Conservation (phyloP, 2,329 filamentous ascomycete species). For the Daldinia sp. region DNA sequence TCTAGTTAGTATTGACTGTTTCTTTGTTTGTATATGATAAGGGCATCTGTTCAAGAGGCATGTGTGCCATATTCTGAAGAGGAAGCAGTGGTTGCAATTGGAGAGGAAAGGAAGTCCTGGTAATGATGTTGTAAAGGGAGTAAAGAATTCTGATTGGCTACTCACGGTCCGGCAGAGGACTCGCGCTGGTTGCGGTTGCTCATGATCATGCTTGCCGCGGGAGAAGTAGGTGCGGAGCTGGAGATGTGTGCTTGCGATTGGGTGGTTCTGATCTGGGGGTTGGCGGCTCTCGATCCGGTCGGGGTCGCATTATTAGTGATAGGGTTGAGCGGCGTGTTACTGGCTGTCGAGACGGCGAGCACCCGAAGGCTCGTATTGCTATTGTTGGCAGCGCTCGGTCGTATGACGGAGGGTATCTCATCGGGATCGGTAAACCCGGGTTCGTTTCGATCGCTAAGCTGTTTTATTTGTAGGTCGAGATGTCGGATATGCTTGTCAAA, state of each 20-base stretch:
- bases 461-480: conserved; percentile 73
- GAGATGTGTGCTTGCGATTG: conserved; percentile 64
- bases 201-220: conserved; percentile 70
- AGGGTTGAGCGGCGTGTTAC: conserved; percentile 53
- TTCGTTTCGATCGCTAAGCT: conserved; percentile 70
- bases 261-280: conserved; percentile 62
- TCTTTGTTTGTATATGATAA: conserved; percentile 16
- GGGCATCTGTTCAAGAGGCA: neutral
- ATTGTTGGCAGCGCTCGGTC: conserved; percentile 67
- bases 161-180: conserved; percentile 66
- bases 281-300: conserved; percentile 57
- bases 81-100: conserved; percentile 6
- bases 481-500: conserved; percentile 73
- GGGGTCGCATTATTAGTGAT: conserved; percentile 58
- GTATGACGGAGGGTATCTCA: conserved; percentile 72
- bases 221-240: conserved; percentile 70
- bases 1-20: conserved; percentile 20
- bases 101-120: conserved; percentile 4
- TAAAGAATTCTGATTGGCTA: conserved; percentile 24
- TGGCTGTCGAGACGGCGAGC: conserved; percentile 49
- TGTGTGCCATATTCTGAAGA: conserved; percentile 1
- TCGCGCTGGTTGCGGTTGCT: conserved; percentile 66
- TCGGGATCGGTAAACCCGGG: conserved; percentile 72
- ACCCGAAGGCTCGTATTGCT: conserved; percentile 59
- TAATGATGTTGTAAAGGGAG: conserved; percentile 12